Evolutionary conservation across 2,329 filamentous ascomycete genomes (phyloP).

Genomic region (Cercospora zeina): DNA sequence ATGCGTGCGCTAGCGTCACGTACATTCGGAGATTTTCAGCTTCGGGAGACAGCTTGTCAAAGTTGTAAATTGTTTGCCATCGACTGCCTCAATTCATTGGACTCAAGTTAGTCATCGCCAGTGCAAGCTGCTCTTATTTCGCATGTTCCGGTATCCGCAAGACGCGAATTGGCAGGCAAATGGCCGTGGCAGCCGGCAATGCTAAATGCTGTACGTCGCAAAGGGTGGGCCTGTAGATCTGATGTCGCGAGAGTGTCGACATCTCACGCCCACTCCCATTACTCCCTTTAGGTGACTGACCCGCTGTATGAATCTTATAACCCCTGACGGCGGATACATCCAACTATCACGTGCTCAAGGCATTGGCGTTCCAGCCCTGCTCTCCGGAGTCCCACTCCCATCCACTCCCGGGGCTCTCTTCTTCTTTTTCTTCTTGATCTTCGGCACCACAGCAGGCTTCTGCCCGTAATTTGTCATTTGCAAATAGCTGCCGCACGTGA

Average conservation of each 20-base stretch:
- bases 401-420: conserved; percentile 50
- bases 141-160: too few species aligned
- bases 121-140: background rate
- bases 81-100: background rate
- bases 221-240: too few species aligned
- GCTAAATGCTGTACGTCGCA: too few species aligned
- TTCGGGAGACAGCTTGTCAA: background rate
- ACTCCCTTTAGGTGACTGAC: too few species aligned
- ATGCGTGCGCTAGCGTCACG: background rate
- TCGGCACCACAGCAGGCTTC: conserved; percentile 74
- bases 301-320: too few species aligned
- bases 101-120: background rate
- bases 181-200: too few species aligned
- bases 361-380: conserved; percentile 36
- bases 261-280: too few species aligned
- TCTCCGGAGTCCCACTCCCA: conserved; percentile 35
- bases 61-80: background rate
- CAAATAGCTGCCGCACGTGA: conserved; percentile 80
- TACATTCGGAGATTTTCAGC: background rate
- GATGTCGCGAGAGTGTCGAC: too few species aligned
- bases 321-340: too few species aligned
- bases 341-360: conserved; percentile 12
- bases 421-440: conserved; percentile 72
- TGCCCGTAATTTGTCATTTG: conserved; percentile 73
- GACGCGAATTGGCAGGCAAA: too few species aligned